Evolutionary conservation across 176 grass and related monocot genomes (phyloP).

Genomic region (Carex pumila): DNA sequence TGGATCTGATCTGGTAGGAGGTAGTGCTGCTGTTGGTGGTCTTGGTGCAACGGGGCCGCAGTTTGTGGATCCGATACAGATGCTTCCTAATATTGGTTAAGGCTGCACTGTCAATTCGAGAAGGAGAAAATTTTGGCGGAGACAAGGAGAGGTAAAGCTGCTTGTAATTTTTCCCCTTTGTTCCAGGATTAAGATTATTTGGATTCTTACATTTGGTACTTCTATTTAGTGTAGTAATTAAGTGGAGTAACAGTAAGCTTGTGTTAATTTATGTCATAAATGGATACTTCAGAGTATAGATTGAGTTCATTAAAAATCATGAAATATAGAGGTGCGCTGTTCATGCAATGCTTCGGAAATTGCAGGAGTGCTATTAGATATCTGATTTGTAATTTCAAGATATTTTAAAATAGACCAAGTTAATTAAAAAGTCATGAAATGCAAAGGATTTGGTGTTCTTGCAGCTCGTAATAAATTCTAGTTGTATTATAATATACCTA

Average conservation of each 20-base stretch:
- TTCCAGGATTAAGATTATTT: background rate
- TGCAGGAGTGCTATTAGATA: background rate
- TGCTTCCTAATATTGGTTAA: slow-evolving; percentile 25
- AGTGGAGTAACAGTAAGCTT: slow-evolving; percentile 5
- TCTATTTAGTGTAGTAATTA: slow-evolving; percentile 9
- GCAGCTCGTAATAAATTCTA: background rate
- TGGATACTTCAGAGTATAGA: slow-evolving; percentile 8
- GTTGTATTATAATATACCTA: background rate
- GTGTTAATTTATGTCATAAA: slow-evolving; percentile 15
- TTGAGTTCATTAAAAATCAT: background rate
- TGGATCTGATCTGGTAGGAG: background rate
- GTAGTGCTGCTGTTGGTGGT: background rate
- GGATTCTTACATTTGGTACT: background rate
- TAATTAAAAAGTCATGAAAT: background rate
- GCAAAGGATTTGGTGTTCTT: background rate
- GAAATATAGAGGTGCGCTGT: background rate
- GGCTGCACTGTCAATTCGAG: background rate
- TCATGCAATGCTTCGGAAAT: background rate
- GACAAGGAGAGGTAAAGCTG: background rate
- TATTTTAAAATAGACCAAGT: background rate
- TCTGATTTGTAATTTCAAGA: background rate
- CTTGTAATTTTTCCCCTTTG: background rate
- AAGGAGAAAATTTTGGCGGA: background rate
- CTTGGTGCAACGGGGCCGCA: background rate
- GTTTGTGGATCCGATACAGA: slow-evolving; percentile 22